Conservation (phyloP, 345 rosid species). For the Brassica rapa region DNA sequence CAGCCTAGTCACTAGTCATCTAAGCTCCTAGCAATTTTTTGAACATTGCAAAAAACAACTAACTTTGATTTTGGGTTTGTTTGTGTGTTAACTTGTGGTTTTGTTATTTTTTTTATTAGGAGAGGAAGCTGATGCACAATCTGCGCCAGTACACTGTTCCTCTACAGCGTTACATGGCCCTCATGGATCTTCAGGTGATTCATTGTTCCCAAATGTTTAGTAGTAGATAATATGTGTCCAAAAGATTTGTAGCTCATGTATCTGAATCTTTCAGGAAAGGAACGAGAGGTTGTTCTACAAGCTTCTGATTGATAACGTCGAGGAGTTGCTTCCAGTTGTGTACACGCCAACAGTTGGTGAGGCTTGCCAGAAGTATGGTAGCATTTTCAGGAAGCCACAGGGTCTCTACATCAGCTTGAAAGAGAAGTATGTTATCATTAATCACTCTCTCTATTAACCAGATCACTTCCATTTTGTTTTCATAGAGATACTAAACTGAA, state of each 20-base stretch:
- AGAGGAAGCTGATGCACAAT: slow-evolving; percentile 75
- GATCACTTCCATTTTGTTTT: not conserved
- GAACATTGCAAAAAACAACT: no score
- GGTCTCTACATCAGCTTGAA: slow-evolving; percentile 95
- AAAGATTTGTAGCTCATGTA: slow-evolving; percentile 10
- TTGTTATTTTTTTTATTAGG: slow-evolving; percentile 44
- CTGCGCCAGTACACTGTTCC: slow-evolving; percentile 90
- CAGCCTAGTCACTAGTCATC: no score
- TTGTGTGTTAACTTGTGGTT: not conserved
- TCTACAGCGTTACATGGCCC: slow-evolving; percentile 81
- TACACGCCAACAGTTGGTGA: slow-evolving; percentile 99
- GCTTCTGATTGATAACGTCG: slow-evolving; percentile 90
- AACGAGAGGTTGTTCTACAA: slow-evolving; percentile 91
- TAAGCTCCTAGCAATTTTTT: no score
- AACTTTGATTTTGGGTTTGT: not conserved
- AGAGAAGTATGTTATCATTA: slow-evolving; percentile 56
- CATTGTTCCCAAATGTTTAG: not conserved
- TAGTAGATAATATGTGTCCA: not conserved
- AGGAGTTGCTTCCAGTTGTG: slow-evolving; percentile 92
- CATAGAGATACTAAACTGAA: slow-evolving; percentile 20
- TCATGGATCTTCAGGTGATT: slow-evolving; percentile 96
- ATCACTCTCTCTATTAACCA: not conserved
- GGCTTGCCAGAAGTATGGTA: slow-evolving; percentile 98
- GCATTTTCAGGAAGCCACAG: slow-evolving; percentile 94
- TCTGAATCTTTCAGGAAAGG: slow-evolving; percentile 68